Percentiles rank a stretch among this genome's conserved stretches.
Conservation (phyloP, 768 basidiomycete species). For the Tylopilus sp. region DNA sequence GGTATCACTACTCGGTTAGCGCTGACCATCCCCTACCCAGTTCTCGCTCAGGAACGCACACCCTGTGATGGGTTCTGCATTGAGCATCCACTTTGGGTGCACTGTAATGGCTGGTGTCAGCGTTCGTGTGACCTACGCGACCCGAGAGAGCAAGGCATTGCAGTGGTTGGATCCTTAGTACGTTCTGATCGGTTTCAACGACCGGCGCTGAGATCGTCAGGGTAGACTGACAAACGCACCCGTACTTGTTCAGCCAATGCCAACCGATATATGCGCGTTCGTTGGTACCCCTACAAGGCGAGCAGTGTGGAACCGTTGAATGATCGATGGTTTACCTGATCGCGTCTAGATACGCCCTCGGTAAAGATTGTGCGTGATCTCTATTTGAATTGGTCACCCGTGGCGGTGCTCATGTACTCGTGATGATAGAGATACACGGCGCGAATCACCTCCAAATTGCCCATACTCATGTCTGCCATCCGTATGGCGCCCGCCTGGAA, state of each 20-base stretch:
- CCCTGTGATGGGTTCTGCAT: not conserved
- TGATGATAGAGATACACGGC: not conserved
- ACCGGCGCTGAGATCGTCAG: not conserved
- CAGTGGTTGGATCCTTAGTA: not conserved
- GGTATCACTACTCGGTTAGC: too few relatives aligned
- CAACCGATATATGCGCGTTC: not conserved
- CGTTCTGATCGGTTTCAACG: not conserved
- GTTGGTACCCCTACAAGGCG: not conserved
- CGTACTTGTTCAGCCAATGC: not conserved
- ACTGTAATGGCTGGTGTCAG: not conserved
- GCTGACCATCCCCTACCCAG: too few relatives aligned
- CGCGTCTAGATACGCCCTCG: not conserved
- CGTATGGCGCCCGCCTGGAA: not conserved
- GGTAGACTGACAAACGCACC: too few relatives aligned
- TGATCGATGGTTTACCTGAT: not conserved
- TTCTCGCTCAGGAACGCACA: not conserved
- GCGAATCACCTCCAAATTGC: not conserved
- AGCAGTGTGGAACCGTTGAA: not conserved
- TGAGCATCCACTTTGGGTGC: not conserved
- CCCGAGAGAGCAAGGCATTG: not conserved
- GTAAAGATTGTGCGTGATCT: not conserved
- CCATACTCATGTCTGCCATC: not conserved
- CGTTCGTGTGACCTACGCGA: not conserved
- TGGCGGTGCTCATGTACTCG: not conserved
- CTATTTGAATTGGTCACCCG: not conserved